Percentiles rank a stretch among this genome's conserved stretches.
Conservation (phyloP, 2,329 filamentous ascomycete genomes). For the Hirsutella thompsonii region DNA sequence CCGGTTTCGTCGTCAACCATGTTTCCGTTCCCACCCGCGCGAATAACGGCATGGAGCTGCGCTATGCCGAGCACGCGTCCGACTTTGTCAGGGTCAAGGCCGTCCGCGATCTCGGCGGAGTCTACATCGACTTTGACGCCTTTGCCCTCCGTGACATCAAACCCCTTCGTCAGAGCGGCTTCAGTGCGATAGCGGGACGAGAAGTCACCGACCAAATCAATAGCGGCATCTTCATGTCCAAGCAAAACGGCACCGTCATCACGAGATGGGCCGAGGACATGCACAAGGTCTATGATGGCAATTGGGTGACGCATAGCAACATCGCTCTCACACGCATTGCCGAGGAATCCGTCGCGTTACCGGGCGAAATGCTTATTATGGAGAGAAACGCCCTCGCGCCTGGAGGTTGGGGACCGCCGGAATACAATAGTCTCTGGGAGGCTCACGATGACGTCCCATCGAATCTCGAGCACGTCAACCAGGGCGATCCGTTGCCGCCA, state of each 20-base stretch:
- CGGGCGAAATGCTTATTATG: slow-evolving; percentile 12
- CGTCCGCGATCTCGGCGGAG: slow-evolving; percentile 7
- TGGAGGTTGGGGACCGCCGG: background rate
- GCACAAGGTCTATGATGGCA: slow-evolving; percentile 14
- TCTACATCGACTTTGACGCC: slow-evolving; percentile 12
- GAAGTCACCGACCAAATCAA: slow-evolving; percentile 8
- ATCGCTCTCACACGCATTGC: slow-evolving; percentile 12
- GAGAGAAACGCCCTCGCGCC: background rate
- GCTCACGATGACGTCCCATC: background rate
- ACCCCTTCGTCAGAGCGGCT: slow-evolving; percentile 7
- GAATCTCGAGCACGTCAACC: too few relatives aligned
- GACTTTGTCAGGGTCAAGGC: slow-evolving; percentile 12
- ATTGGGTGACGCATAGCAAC: slow-evolving; percentile 16
- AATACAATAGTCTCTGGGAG: background rate
- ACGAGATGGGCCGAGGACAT: slow-evolving; percentile 9
- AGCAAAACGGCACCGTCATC: slow-evolving; percentile 7
- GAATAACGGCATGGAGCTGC: background rate
- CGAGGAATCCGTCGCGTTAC: slow-evolving; percentile 31
- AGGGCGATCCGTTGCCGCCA: too few relatives aligned
- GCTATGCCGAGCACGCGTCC: slow-evolving; percentile 8
- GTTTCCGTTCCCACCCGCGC: background rate
- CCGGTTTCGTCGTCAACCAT: slow-evolving; percentile 6
- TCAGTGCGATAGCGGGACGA: slow-evolving; percentile 8
- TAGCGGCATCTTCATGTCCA: slow-evolving; percentile 12
- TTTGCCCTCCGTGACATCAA: slow-evolving; percentile 7